Evolutionary conservation across 352 stramenopile genomes (phyloP), one percentile per base, ranked within the genome.

Genomic region (Pythium biforme): DNA sequence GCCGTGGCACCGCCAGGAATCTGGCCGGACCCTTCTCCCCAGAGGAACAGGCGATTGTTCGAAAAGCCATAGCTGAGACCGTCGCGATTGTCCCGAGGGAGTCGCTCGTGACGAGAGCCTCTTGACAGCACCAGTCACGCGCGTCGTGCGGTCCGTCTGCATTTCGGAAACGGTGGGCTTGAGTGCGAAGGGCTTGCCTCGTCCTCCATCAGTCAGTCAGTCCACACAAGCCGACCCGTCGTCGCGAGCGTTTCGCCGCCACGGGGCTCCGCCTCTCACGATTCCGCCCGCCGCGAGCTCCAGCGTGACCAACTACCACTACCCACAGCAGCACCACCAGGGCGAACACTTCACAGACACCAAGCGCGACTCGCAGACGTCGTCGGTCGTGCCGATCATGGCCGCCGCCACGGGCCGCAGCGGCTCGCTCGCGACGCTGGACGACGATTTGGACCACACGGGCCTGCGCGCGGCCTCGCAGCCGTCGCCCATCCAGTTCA

Each of bases 401-500:
- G 41, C 33, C 40, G 40, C 22, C 27, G 20, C 27, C 25, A 19
- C n/a, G 51, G 47, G 27, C 29, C 27, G 33, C 23, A 17, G n/a
- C 37, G 62, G 43, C 48, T 64, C 62, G 22, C 25, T 56, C 12
- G 50, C 55, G 25, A 63, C 62, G 48, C n/a, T 64, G 8, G 50
- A 57, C 51, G 53, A 56, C 19, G 46, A 59, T 20, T 12, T 49
- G 23, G 33, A 55, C 45, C 19, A 14, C 34, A 46, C 39, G 26
- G 34, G 8, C 26, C 23, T 10, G 11, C 43, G 22, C 9, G 23
- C 10, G 14, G 5, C 40, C 6, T 55, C 48, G 5, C 31, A 29
- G 4, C 31, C 39, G 33, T 66, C 64, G 33, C 51, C 43, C 9
- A 29, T 70, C 52, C 51, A 66, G 57, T 70, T 70, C 52, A 66